Conservation (phyloP, 805 yeast species). For the Candida incommunis region DNA sequence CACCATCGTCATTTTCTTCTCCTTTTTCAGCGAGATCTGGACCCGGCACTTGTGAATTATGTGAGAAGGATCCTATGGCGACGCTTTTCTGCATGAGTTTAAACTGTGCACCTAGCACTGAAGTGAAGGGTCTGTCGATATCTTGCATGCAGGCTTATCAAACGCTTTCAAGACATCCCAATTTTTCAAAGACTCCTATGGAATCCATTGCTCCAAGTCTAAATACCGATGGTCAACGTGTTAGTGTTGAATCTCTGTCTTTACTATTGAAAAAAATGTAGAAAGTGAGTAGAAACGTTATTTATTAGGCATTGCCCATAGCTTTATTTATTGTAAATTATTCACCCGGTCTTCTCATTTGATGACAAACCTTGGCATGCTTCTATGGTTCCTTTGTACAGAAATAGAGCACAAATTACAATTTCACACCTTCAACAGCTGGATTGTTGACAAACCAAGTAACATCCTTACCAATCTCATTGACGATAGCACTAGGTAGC, state of each 20-base stretch:
- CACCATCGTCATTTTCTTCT: not conserved
- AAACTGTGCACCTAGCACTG: conserved; percentile 8
- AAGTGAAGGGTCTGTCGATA: conserved; percentile 28
- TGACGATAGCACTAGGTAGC: conserved; percentile 62
- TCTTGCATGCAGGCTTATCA: conserved; percentile 80
- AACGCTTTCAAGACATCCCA: conserved; percentile 53
- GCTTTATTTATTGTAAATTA: conserved; percentile 3
- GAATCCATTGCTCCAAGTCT: conserved; percentile 12
- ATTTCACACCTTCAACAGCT: conserved; percentile 51
- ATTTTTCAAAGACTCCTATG: conserved; percentile 12
- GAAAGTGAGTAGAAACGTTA: too few species aligned
- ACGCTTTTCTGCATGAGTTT: conserved; percentile 57
- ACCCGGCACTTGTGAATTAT: conserved; percentile 53
- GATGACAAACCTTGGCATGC: too few species aligned
- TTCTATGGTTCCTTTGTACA: too few species aligned
- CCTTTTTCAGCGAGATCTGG: not conserved
- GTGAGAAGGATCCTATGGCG: conserved; percentile 71
- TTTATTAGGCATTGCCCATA: too few species aligned
- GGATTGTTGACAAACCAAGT: conserved; percentile 73
- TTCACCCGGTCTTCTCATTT: not conserved
- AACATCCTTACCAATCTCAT: conserved; percentile 37
- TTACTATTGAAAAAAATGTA: not conserved
- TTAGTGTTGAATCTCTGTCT: conserved; percentile 7
- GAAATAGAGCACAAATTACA: not conserved
- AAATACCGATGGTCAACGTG: conserved; percentile 9